Conservation (phyloP, 2,329 filamentous ascomycete genomes). For the Arachnomyces sp. region DNA sequence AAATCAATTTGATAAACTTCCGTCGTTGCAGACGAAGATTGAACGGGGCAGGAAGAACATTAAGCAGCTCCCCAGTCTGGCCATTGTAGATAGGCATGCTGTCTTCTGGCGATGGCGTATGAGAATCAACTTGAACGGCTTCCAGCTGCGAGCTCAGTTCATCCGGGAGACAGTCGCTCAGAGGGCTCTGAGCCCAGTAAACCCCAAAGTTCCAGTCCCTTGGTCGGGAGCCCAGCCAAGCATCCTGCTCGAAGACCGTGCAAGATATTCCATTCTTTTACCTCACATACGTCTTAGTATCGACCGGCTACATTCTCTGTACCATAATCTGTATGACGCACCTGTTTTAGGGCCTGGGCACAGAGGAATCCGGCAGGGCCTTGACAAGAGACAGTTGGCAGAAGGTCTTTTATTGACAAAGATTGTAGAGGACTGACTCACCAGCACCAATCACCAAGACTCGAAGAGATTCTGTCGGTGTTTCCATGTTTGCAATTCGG, state of each 20-base stretch:
- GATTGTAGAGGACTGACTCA: background rate
- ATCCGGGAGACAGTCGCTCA: constrained; percentile 21
- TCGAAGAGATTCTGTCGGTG: background rate
- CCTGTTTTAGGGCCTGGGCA: constrained; percentile 10
- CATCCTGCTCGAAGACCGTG: constrained; percentile 26
- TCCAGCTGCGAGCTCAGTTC: constrained; percentile 17
- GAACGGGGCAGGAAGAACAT: constrained; percentile 19
- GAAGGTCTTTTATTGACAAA: background rate
- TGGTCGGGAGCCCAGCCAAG: constrained; percentile 16
- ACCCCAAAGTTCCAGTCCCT: constrained; percentile 28
- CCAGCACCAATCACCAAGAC: constrained; percentile 9
- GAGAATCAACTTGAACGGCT: constrained; percentile 19
- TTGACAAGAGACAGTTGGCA: background rate
- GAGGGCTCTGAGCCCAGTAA: constrained; percentile 26
- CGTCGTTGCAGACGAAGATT: constrained; percentile 20
- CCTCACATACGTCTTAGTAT: background rate
- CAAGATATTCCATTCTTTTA: constrained; percentile 16
- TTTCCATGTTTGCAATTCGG: no score
- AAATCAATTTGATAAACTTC: constrained; percentile 21
- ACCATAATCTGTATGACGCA: background rate
- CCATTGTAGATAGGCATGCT: constrained; percentile 20
- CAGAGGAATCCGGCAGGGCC: constrained; percentile 10
- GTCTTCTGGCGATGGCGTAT: constrained; percentile 15
- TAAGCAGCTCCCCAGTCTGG: constrained; percentile 19
- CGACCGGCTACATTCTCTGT: background rate